Evolutionary conservation across 768 basidiomycete species (phyloP).

Genomic region (Collybiopsis confluens): DNA sequence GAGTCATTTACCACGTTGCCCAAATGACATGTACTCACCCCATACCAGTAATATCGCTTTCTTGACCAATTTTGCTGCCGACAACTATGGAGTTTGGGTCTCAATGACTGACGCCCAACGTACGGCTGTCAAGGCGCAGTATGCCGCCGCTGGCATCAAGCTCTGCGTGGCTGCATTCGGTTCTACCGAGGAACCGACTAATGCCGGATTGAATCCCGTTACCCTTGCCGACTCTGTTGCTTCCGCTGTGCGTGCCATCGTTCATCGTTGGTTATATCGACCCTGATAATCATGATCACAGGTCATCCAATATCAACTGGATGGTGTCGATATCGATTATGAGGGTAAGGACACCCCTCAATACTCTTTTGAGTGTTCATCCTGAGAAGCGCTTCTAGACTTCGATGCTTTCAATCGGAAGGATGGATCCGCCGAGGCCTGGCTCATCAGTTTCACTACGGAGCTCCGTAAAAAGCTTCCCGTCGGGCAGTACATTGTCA

Average conservation of each 20-base stretch:
- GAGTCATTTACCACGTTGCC: not conserved
- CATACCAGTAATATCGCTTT: slow-evolving; percentile 32
- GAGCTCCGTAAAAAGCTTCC: slow-evolving; percentile 29
- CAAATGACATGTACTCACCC: no score
- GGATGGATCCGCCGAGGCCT: slow-evolving; percentile 22
- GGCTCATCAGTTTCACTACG: slow-evolving; percentile 28
- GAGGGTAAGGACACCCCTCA: slow-evolving; percentile 20
- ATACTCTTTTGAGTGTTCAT: not conserved
- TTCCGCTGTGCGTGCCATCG: slow-evolving; percentile 15
- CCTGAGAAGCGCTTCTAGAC: slow-evolving; percentile 20
- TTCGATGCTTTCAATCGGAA: slow-evolving; percentile 22
- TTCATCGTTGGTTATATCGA: not conserved
- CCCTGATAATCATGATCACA: not conserved
- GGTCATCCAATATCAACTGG: slow-evolving; percentile 42
- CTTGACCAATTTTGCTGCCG: slow-evolving; percentile 33
- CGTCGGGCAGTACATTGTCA: slow-evolving; percentile 26
- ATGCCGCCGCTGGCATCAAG: slow-evolving; percentile 53
- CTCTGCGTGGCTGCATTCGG: slow-evolving; percentile 56
- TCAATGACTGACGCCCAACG: slow-evolving; percentile 33
- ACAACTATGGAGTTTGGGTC: slow-evolving; percentile 37
- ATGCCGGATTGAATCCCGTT: slow-evolving; percentile 50
- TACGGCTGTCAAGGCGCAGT: slow-evolving; percentile 37
- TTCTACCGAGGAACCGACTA: slow-evolving; percentile 35
- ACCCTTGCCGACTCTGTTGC: slow-evolving; percentile 60
- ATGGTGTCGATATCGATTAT: slow-evolving; percentile 55